These are phyloP conservation scores for Phytopythium chamaehyphon DNA, from an alignment of 352 stramenopile genomes.

Conservation along the genomic window DNA sequence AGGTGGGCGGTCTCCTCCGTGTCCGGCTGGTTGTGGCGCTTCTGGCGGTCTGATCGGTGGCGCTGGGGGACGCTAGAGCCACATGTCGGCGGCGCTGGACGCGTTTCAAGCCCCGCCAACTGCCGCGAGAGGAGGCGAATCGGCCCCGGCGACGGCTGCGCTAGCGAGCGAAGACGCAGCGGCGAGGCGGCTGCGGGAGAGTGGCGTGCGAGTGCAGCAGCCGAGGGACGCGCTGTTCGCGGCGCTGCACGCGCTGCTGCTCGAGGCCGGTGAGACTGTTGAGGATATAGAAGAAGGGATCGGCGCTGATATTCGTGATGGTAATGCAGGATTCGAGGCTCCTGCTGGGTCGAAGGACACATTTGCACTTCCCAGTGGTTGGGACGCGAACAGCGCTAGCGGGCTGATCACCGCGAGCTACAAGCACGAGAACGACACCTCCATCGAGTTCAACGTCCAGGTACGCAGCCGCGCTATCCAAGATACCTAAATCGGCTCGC, in stretches of 20 bases:
- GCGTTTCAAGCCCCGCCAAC: conserved; percentile 24
- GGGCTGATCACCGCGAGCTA: conserved; percentile 64
- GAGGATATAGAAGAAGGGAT: background rate
- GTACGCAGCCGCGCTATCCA: conserved; percentile 12
- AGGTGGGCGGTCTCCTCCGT: conserved; percentile 13
- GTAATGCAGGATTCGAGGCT: conserved; percentile 36
- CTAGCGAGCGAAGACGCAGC: conserved; percentile 40
- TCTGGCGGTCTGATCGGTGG: background rate
- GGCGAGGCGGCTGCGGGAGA: conserved; percentile 32
- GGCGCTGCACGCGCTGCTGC: conserved; percentile 60
- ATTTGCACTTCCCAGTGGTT: conserved; percentile 40
- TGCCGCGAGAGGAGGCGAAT: conserved; percentile 4
- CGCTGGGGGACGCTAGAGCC: conserved; percentile 22
- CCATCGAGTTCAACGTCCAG: conserved; percentile 61
- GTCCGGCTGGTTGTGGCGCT: background rate
- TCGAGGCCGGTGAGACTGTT: conserved; percentile 47
- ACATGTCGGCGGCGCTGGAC: conserved; percentile 69
- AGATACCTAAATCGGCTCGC: background rate
- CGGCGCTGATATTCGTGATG: background rate
- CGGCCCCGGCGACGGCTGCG: conserved; percentile 13
- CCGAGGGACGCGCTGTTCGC: conserved; percentile 67
- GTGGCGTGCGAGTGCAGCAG: conserved; percentile 37
- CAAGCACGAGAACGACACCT: conserved; percentile 42
- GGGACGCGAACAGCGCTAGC: conserved; percentile 52
- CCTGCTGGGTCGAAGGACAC: conserved; percentile 13